Evolutionary conservation across 1,284 basidiomycete species (phyloP).

Genomic region (Xerocomus amazonicus): DNA sequence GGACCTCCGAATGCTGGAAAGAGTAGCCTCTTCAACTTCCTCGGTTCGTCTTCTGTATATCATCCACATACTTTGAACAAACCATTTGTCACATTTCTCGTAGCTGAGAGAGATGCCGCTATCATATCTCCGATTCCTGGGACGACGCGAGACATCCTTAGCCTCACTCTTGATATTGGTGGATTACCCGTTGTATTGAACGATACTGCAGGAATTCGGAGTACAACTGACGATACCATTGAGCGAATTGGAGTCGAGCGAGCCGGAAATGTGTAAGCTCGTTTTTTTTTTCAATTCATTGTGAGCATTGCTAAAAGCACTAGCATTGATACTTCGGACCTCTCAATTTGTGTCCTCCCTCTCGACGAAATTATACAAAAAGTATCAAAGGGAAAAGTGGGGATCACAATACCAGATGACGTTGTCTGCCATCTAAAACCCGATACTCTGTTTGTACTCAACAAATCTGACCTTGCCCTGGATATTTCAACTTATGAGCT

Average conservation of each 20-base stretch:
- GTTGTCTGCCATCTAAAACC: slow-evolving; percentile 48
- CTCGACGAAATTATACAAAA: slow-evolving; percentile 47
- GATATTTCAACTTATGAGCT: slow-evolving; percentile 8
- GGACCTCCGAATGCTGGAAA: slow-evolving; percentile 91
- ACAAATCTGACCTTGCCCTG: slow-evolving; percentile 64
- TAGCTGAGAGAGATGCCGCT: slow-evolving; percentile 82
- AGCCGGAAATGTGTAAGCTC: slow-evolving; percentile 58
- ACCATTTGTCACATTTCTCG: background rate
- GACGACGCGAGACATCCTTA: slow-evolving; percentile 84
- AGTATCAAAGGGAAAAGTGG: slow-evolving; percentile 10
- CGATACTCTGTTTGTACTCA: slow-evolving; percentile 63
- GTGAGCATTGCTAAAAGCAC: slow-evolving; percentile 6
- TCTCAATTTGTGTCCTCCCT: slow-evolving; percentile 77
- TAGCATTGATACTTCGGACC: slow-evolving; percentile 64
- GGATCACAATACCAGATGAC: slow-evolving; percentile 42
- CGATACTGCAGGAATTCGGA: slow-evolving; percentile 84
- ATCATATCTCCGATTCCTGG: slow-evolving; percentile 85
- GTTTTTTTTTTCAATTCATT: slow-evolving; percentile 9
- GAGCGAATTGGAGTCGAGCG: slow-evolving; percentile 81
- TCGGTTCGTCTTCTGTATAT: slow-evolving; percentile 47
- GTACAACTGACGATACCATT: slow-evolving; percentile 61
- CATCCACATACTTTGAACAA: background rate
- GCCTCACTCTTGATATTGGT: slow-evolving; percentile 81
- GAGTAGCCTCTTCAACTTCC: slow-evolving; percentile 77
- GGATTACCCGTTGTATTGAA: slow-evolving; percentile 77